A percentile compares a stretch with the other conserved stretches of the same genome.
These are phyloP conservation scores for Aspergillus haitiensis DNA, from an alignment of 495 filamentous ascomycete species.

Conservation along the genomic window DNA sequence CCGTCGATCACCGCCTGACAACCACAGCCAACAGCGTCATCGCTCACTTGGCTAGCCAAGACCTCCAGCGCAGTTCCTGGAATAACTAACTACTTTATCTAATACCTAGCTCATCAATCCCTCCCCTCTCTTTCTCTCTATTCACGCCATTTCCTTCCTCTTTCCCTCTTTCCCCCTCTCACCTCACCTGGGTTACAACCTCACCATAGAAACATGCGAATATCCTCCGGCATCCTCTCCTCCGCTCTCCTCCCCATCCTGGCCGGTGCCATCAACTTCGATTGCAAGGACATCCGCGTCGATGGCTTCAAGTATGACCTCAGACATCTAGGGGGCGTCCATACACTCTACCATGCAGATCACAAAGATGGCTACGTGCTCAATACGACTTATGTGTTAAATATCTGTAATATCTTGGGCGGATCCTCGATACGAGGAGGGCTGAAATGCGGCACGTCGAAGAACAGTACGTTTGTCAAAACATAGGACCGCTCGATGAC, in stretches of 20 bases:
- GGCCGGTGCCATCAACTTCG: constrained; percentile 48
- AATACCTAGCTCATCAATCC: not conserved
- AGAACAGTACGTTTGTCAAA: constrained; percentile 33
- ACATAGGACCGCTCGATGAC: not conserved
- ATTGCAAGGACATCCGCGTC: constrained; percentile 62
- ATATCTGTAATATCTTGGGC: constrained; percentile 71
- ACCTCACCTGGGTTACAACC: not conserved
- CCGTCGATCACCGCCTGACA: constrained; percentile 13
- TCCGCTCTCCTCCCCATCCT: constrained; percentile 45
- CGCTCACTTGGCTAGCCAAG: constrained; percentile 5
- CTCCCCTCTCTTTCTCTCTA: constrained; percentile 1
- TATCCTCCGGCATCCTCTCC: constrained; percentile 48
- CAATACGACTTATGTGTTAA: constrained; percentile 87
- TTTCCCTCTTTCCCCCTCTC: constrained; percentile 1
- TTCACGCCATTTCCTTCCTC: constrained; percentile 1
- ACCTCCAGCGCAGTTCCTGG: not conserved
- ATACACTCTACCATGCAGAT: constrained; percentile 62
- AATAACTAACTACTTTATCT: not conserved
- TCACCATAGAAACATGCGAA: constrained; percentile 38
- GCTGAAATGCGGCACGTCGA: constrained; percentile 60
- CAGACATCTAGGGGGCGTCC: constrained; percentile 65
- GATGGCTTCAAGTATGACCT: constrained; percentile 66
- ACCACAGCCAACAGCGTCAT: constrained; percentile 12
- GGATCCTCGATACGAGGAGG: constrained; percentile 59
- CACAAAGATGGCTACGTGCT: constrained; percentile 45